phyloP scores from a whole-genome alignment of 371 early-diverging fungal species.

The Modicella reniformis region DNA sequence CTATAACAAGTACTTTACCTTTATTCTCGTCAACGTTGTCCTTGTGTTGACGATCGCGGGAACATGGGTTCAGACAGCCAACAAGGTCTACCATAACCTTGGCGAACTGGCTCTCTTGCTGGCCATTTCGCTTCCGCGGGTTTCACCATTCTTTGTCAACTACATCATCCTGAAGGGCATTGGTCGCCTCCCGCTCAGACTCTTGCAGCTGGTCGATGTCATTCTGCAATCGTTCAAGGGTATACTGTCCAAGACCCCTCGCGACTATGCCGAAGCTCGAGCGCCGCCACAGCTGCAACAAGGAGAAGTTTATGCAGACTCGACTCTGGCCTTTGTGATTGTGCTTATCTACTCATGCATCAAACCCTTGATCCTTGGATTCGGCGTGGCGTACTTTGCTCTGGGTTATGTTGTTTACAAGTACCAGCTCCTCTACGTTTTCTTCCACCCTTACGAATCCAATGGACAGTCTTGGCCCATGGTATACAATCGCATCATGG shows the following conservation, averaged over 20 bases:
- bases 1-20: conserved; percentile 84
- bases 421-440: conserved; percentile 84
- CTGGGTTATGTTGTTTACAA: conserved; percentile 82
- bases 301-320: conserved; percentile 74
- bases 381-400: conserved; percentile 80
- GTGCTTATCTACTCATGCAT: conserved; percentile 88
- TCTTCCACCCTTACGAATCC: conserved; percentile 86
- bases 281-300: conserved; percentile 55
- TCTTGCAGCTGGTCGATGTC: conserved; percentile 73
- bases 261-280: conserved; percentile 69
- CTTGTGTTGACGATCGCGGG: conserved; percentile 85
- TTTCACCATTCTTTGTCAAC: conserved; percentile 83
- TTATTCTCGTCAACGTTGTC: conserved; percentile 87
- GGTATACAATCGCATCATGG: conserved; percentile 79
- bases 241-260: conserved; percentile 73
- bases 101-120: conserved; percentile 38
- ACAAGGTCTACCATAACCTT: conserved; percentile 65
- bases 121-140: conserved; percentile 60
- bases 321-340: conserved; percentile 81
- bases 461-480: conserved; percentile 81
- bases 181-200: conserved; percentile 70
- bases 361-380: conserved; percentile 84
- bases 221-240: conserved; percentile 57
- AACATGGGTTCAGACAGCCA: conserved; percentile 77
- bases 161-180: conserved; percentile 76